These are phyloP conservation scores for Tremellales sp. DNA, from an alignment of 1,284 basidiomycete genomes.

Conservation along the genomic window DNA sequence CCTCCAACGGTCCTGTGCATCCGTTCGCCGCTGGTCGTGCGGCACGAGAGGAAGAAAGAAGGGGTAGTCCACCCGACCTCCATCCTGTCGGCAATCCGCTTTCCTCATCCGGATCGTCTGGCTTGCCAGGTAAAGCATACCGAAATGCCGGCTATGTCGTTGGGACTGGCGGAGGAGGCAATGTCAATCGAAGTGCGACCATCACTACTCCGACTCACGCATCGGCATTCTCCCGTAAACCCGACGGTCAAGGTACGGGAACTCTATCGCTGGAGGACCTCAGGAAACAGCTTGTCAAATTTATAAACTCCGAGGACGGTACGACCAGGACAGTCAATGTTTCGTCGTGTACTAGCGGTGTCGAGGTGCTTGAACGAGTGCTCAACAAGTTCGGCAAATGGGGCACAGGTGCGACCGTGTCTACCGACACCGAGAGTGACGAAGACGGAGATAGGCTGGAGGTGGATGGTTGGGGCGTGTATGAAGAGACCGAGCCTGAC, in stretches of 20 bases:
- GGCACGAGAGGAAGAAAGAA: not conserved
- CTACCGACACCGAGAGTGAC: slow-evolving; percentile 44
- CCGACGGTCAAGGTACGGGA: slow-evolving; percentile 46
- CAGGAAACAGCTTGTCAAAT: slow-evolving; percentile 76
- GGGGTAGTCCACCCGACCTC: not conserved
- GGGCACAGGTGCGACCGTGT: slow-evolving; percentile 43
- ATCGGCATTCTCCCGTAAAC: slow-evolving; percentile 55
- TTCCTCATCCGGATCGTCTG: slow-evolving; percentile 1
- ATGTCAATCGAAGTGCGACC: not conserved
- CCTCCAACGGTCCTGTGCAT: slow-evolving; percentile 17
- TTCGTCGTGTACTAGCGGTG: slow-evolving; percentile 67
- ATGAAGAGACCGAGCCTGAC: slow-evolving; percentile 59
- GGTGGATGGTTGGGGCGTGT: slow-evolving; percentile 85
- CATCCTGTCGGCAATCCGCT: not conserved
- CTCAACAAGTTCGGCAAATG: slow-evolving; percentile 82
- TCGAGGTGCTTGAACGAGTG: slow-evolving; percentile 79
- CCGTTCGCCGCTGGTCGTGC: slow-evolving; percentile 31
- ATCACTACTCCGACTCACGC: not conserved
- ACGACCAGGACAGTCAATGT: slow-evolving; percentile 73
- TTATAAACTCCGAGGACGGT: slow-evolving; percentile 72
- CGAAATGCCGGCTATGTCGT: slow-evolving; percentile 2
- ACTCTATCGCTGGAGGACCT: slow-evolving; percentile 68
- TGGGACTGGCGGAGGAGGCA: slow-evolving; percentile 3
- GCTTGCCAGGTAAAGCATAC: not conserved
- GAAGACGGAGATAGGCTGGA: slow-evolving; percentile 59